phyloP scores from a whole-genome alignment of 148 eudicot genomes.

The Simmondsia chinensis region DNA sequence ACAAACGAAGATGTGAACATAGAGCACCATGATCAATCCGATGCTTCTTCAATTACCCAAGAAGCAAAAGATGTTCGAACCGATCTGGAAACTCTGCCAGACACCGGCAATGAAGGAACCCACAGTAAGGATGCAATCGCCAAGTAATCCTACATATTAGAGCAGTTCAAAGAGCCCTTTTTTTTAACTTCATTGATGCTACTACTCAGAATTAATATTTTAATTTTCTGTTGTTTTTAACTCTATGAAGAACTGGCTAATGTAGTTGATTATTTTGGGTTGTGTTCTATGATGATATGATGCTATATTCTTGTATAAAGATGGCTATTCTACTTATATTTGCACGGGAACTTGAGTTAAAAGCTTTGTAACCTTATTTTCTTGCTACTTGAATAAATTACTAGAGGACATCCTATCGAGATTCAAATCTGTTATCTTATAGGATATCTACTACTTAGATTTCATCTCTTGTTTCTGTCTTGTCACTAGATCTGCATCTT shows the following conservation, averaged over 20 bases:
- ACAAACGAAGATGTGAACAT: slow-evolving; percentile 9
- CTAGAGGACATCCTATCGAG: too few species aligned
- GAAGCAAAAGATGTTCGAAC: slow-evolving; percentile 48
- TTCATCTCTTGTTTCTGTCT: too few species aligned
- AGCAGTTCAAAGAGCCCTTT: neutral
- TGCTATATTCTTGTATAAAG: slow-evolving; percentile 7
- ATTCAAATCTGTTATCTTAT: too few species aligned
- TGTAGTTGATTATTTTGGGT: slow-evolving; percentile 5
- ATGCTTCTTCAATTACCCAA: slow-evolving; percentile 33
- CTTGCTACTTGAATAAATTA: too few species aligned
- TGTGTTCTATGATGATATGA: slow-evolving; percentile 8
- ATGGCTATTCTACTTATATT: neutral
- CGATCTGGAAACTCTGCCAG: slow-evolving; percentile 52
- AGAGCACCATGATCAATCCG: slow-evolving; percentile 21
- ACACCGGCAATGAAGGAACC: slow-evolving; percentile 25
- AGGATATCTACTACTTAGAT: too few species aligned
- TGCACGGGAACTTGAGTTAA: too few species aligned
- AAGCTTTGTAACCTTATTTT: too few species aligned
- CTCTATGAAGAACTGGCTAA: neutral
- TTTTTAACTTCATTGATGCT: neutral
- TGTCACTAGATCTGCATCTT: too few species aligned
- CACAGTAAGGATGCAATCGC: slow-evolving; percentile 34
- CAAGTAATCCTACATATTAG: slow-evolving; percentile 16
- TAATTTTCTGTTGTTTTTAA: neutral
- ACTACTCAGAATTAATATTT: too few species aligned